Evolutionary conservation across 495 filamentous ascomycete genomes (phyloP).

Genomic region (Cercophora sp.): DNA sequence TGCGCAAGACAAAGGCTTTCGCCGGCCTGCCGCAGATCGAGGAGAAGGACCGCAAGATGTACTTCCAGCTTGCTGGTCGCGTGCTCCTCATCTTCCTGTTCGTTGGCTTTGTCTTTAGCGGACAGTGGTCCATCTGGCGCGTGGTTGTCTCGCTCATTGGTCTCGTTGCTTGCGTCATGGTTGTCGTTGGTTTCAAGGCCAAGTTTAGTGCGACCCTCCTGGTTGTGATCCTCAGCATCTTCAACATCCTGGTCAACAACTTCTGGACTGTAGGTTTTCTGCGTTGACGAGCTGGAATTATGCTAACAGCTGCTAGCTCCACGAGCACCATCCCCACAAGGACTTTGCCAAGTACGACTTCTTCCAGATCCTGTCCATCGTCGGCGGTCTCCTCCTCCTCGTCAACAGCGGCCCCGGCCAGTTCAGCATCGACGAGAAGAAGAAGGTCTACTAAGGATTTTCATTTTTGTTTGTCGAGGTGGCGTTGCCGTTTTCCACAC

Average conservation of each 20-base stretch:
- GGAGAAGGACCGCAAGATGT: conserved; percentile 99
- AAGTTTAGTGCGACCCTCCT: conserved; percentile 95
- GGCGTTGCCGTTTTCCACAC: not conserved
- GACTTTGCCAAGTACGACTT: conserved; percentile 99
- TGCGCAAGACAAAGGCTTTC: conserved; percentile 94
- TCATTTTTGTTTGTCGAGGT: no score
- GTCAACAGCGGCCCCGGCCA: conserved; percentile 98
- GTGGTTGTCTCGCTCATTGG: conserved; percentile 78
- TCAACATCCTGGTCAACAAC: conserved; percentile 97
- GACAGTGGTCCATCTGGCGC: conserved; percentile 84
- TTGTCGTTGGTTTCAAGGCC: conserved; percentile 98
- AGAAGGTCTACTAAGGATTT: conserved; percentile 86
- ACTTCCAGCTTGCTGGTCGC: conserved; percentile 94
- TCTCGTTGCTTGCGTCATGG: conserved; percentile 92
- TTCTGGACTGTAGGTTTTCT: conserved; percentile 90
- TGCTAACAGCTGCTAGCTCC: conserved; percentile 61
- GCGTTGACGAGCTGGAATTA: no score
- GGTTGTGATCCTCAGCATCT: conserved; percentile 90
- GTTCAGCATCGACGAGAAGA: conserved; percentile 99
- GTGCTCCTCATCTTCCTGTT: conserved; percentile 98
- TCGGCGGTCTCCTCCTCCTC: conserved; percentile 88
- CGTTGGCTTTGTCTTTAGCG: conserved; percentile 91
- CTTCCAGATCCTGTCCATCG: conserved; percentile 99
- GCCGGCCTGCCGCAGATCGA: conserved; percentile 90
- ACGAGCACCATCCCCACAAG: conserved; percentile 97